Evolutionary conservation across 2,329 filamentous ascomycete species (phyloP).

Genomic region (Pseudofabraea citricarpa): DNA sequence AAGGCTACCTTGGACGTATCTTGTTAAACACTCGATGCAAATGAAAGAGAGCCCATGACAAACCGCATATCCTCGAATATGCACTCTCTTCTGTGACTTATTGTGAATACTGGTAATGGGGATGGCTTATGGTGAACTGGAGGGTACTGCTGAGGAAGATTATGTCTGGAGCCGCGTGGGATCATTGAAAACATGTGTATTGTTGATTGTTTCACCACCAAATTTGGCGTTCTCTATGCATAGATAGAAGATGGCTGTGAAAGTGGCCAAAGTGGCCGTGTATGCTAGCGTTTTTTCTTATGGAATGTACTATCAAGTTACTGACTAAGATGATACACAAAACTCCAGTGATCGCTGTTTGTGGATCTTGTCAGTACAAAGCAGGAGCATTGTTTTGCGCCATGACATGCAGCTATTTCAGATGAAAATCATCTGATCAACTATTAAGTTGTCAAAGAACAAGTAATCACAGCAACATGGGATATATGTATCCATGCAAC

Average conservation of each 20-base stretch:
- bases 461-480: too few relatives aligned
- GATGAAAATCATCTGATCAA: too few relatives aligned
- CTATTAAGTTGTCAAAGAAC: too few relatives aligned
- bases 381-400: too few relatives aligned
- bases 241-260: constrained; percentile 25
- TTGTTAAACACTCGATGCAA: constrained; percentile 44
- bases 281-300: constrained; percentile 27
- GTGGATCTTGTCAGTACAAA: too few relatives aligned
- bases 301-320: constrained; percentile 11
- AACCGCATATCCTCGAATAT: constrained; percentile 13
- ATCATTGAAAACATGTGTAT: constrained; percentile 26
- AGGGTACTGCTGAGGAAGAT: constrained; percentile 12
- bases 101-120: constrained; percentile 22
- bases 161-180: constrained; percentile 11
- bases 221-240: constrained; percentile 28
- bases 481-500: too few relatives aligned
- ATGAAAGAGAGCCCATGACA: constrained; percentile 22
- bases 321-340: not conserved
- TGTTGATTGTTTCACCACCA: constrained; percentile 22
- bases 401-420: too few relatives aligned
- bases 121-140: constrained; percentile 5
- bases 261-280: constrained; percentile 24
- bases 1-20: constrained; percentile 64
- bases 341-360: too few relatives aligned
- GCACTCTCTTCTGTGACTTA: constrained; percentile 18